Percentiles rank a stretch among this genome's conserved stretches.
These are phyloP conservation scores for Phytophthora tubulina DNA, from an alignment of 352 stramenopile genomes.

Conservation along the genomic window DNA sequence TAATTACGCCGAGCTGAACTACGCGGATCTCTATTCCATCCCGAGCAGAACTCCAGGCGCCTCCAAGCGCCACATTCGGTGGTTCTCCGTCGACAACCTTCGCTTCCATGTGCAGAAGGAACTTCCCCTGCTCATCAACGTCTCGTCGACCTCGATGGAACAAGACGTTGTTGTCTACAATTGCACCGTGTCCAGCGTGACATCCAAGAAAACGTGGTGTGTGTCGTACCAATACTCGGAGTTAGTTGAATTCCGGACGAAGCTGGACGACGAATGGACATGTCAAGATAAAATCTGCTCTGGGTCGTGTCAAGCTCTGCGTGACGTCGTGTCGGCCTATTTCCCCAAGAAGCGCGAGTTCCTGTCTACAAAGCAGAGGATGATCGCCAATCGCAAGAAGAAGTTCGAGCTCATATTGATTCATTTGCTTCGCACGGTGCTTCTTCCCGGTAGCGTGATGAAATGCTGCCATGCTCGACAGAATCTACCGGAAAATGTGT, in stretches of 20 bases:
- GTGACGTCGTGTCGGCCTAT: conserved; percentile 56
- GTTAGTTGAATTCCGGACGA: conserved; percentile 55
- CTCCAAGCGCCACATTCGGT: not conserved
- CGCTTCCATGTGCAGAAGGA: conserved; percentile 35
- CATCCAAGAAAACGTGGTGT: conserved; percentile 53
- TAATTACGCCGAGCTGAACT: too few relatives aligned
- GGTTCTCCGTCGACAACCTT: conserved; percentile 44
- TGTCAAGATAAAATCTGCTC: conserved; percentile 59
- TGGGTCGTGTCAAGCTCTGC: conserved; percentile 66
- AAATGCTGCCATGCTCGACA: conserved; percentile 58
- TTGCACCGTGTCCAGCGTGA: conserved; percentile 52
- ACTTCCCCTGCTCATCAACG: conserved; percentile 54
- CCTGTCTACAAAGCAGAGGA: conserved; percentile 37
- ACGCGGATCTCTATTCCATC: not conserved
- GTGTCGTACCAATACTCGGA: conserved; percentile 70
- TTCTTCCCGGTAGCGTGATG: conserved; percentile 66
- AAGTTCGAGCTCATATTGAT: conserved; percentile 63
- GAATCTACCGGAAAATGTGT: conserved; percentile 52
- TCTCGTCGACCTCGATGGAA: conserved; percentile 44
- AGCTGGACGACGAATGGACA: conserved; percentile 55
- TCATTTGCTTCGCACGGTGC: conserved; percentile 60
- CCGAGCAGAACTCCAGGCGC: not conserved
- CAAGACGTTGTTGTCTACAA: conserved; percentile 55
- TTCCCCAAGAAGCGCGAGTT: conserved; percentile 61
- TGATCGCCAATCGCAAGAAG: conserved; percentile 48